Base-by-base conservation (phyloP, 495 filamentous ascomycete genomes). In the Trichoderma reesei region DNA sequence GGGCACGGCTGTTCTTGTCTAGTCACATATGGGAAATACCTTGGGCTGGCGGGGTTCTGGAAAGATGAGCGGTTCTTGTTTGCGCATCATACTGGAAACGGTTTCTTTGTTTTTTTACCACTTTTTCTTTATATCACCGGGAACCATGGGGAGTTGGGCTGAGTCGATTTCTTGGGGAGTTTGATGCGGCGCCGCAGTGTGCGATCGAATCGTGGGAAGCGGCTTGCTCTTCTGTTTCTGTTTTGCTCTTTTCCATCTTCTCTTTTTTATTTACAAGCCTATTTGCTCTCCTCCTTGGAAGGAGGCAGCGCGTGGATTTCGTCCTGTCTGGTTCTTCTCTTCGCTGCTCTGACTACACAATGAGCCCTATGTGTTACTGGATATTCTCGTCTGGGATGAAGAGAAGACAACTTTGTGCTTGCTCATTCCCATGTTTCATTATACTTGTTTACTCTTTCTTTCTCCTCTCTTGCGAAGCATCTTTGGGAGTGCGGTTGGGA, bases 61-160 rank as follows among this genome's bases (percentile, higher is more conserved):
- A 46, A 63, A 41, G 61, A 63, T 46, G 61, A 63, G 61, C 61
- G 61, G 61, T 41, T 63, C 31, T 41, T 63, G 61, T 63, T 42
- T 63, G 61, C 61, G 61, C 61, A 63, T 63, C 61, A 42, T 42
- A 42, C 61, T 46, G 61, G 61, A 44, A 63, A 34, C 41, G 61
- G 61, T 34, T 63, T 42, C n/a, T n/a, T n/a, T n/a, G n/a, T 62
- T 14, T 37, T 60, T 60, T 60, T 60, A 36, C 20, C 9, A 48
- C 44, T 18, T 48, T 46, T 56, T 34, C 11, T 51, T 51, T 20
- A 8, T 56, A 56, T 34, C 16, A 34, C 10, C n/a, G 51, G 51
- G 51, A 56, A 56, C 14, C 31, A 56, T 56, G 51, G 51, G 51
- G 51, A 56, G 51, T 56, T 56, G 51, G 51, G 31, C 44, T 56